Evolutionary conservation across 2,329 filamentous ascomycete genomes (phyloP).

Genomic region (Septoria petroselini): DNA sequence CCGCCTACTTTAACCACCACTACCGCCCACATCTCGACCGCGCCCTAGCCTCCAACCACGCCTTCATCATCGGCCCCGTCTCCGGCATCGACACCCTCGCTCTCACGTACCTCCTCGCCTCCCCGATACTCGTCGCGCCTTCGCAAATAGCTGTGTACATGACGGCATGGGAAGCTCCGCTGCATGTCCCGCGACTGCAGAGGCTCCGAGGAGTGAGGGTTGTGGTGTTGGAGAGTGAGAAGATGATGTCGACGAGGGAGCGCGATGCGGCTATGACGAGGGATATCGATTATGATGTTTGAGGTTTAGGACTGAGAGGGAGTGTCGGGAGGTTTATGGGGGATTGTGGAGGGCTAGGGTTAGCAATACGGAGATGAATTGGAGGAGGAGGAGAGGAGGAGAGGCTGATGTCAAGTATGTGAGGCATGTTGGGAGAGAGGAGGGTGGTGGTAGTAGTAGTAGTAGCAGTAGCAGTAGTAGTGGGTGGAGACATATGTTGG

Average conservation of each 20-base stretch:
- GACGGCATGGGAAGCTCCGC: conserved; percentile 5
- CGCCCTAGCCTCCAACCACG: conserved; percentile 5
- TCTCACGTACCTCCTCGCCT: conserved; percentile 11
- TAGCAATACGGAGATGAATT: conserved; percentile 20
- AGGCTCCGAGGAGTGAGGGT: conserved; percentile 1
- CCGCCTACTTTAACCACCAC: conserved; percentile 14
- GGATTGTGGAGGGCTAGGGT: conserved; percentile 16
- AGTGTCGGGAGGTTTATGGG: conserved; percentile 14
- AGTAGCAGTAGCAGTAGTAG: too few relatives aligned
- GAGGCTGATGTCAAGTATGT: conserved; percentile 1
- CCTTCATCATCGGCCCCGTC: conserved; percentile 16
- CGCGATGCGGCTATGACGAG: conserved; percentile 18
- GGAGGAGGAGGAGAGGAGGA: conserved; percentile 9
- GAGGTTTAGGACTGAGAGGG: conserved; percentile 16
- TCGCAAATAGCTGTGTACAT: conserved; percentile 11
- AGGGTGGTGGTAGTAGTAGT: not conserved
- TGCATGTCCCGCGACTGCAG: not conserved
- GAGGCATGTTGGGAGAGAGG: conserved; percentile 3
- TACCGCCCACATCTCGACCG: conserved; percentile 11
- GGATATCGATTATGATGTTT: conserved; percentile 19
- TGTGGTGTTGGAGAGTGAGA: not conserved
- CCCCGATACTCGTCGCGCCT: not conserved
- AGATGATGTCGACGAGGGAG: conserved; percentile 9
- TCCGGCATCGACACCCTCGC: conserved; percentile 20
- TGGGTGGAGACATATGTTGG: too few relatives aligned